A percentile compares a stretch with the other conserved stretches of the same genome.
Conservation (phyloP, 1,139 yeast genomes). For the Hyphopichia buzzinii region DNA sequence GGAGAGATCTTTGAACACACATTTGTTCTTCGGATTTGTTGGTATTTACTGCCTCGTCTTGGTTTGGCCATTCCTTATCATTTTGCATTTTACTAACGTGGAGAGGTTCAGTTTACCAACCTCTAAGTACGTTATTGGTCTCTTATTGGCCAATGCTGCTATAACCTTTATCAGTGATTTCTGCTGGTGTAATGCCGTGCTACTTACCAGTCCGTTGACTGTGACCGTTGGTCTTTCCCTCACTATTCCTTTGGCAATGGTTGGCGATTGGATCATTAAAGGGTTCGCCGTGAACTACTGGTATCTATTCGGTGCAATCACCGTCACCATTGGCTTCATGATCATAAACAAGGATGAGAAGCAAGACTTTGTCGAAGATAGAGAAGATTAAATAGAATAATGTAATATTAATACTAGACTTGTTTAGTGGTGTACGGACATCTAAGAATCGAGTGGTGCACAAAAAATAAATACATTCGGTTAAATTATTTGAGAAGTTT, state of each 20-base stretch:
- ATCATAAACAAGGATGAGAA: constrained; percentile 78
- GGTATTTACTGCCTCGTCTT: constrained; percentile 75
- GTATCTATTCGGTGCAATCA: constrained; percentile 74
- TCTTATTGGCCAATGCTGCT: constrained; percentile 63
- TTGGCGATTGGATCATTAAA: constrained; percentile 80
- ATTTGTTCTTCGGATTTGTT: constrained; percentile 89
- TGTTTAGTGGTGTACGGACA: no score
- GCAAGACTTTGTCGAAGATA: constrained; percentile 42
- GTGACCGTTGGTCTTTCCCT: constrained; percentile 93
- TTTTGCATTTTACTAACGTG: constrained; percentile 59
- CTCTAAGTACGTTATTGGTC: constrained; percentile 45
- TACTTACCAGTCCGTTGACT: constrained; percentile 87
- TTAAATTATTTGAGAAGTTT: no score
- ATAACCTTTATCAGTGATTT: constrained; percentile 86
- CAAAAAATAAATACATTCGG: no score
- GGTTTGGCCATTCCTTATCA: constrained; percentile 79
- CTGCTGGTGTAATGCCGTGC: constrained; percentile 94
- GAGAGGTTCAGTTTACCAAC: constrained; percentile 76
- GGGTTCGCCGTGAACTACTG: constrained; percentile 56
- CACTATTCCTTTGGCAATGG: constrained; percentile 91
- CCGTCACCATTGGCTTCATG: constrained; percentile 80
- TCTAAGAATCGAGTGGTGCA: no score
- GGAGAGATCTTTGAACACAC: constrained; percentile 77
- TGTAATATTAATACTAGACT: no score
- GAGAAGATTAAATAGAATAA: no score